Base-by-base conservation (phyloP, 306 rosid species). In the Hippophae tibetana region DNA sequence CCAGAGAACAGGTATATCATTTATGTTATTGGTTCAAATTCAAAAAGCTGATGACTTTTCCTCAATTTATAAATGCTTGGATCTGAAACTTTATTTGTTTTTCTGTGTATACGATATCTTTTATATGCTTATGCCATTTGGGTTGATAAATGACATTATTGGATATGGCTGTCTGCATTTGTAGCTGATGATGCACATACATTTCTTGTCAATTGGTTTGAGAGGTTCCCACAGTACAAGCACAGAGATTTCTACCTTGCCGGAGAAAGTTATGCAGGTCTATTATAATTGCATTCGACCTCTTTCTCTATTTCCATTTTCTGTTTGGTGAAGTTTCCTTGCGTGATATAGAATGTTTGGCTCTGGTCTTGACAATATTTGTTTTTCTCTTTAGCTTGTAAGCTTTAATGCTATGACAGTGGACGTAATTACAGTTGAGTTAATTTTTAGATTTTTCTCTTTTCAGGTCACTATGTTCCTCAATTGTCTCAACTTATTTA, bases 251-350 rank as follows among this genome's bases (percentile, higher is more conserved):
- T 93, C 79, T 88, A 84, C 78, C 84, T 93, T 66, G 90, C 93
- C 50, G 99, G 99, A 49, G 99, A 93, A 83, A 93, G 99, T 71
- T 93, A 93, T 81, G 97, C 97, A 80, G 99, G 99, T 86, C 47
- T 72, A 56, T 54, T 60, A 50, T 65, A 46, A 64, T 43, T 51
- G 56, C n/a, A 41, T 13, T 55, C 42, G 14, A n/a, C 50, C 51
- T 38, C 5, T 13, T 47, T 56, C 13, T 25, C 9, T 54, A 10
- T 18, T 13, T 40, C 60, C 12, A 40, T 52, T 12, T 48, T 64
- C 49, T 60, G 10, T 58, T 64, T 40, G 54, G 8, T 11, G 18
- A 64, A n/a, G 26, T 49, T 23, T 26, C 27, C 23, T 44, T 58
- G 8, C 8, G 52, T 41, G 10, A 43, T 13, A n/a, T 10, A 13